Conservation (phyloP, 768 basidiomycete species). For the Mycena crocata region DNA sequence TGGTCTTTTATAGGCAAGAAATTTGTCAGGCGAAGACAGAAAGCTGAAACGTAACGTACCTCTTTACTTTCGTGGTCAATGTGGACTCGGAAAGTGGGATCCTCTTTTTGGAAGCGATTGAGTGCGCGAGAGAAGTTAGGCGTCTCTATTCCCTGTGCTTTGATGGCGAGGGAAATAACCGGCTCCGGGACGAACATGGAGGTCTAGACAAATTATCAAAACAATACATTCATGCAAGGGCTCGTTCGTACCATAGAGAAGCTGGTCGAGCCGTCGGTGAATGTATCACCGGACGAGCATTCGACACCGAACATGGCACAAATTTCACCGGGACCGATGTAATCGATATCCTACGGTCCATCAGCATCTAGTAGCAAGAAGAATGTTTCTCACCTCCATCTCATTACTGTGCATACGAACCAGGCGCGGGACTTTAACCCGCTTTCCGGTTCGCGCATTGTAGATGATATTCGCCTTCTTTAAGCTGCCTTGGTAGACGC, state of each 20-base stretch:
- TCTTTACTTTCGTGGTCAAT: constrained; percentile 95
- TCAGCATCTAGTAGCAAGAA: neutral
- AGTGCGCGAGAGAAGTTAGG: constrained; percentile 97
- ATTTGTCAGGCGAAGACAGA: neutral
- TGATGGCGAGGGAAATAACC: constrained; percentile 95
- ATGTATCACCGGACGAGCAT: constrained; percentile 97
- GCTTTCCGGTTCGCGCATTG: constrained; percentile 96
- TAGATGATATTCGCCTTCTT: constrained; percentile 88
- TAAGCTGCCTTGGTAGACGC: constrained; percentile 95
- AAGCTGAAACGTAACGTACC: constrained; percentile 54
- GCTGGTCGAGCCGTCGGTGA: constrained; percentile 89
- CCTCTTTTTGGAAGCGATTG: constrained; percentile 98
- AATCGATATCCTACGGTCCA: constrained; percentile 82
- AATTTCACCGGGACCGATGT: constrained; percentile 97
- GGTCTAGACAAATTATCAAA: constrained; percentile 64
- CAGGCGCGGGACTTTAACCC: constrained; percentile 94
- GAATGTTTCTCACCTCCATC: constrained; percentile 83
- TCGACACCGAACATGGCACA: constrained; percentile 99
- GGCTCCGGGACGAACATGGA: constrained; percentile 99
- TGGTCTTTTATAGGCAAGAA: constrained; percentile 70
- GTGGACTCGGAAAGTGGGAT: constrained; percentile 98
- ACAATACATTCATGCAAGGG: neutral
- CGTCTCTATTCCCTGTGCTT: constrained; percentile 90
- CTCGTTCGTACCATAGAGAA: constrained; percentile 86
- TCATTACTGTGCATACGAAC: constrained; percentile 99